A percentile compares a stretch with the other conserved stretches of the same genome.
phyloP scores from a whole-genome alignment of 2,329 filamentous ascomycete species.

The Cladosporium phlei region DNA sequence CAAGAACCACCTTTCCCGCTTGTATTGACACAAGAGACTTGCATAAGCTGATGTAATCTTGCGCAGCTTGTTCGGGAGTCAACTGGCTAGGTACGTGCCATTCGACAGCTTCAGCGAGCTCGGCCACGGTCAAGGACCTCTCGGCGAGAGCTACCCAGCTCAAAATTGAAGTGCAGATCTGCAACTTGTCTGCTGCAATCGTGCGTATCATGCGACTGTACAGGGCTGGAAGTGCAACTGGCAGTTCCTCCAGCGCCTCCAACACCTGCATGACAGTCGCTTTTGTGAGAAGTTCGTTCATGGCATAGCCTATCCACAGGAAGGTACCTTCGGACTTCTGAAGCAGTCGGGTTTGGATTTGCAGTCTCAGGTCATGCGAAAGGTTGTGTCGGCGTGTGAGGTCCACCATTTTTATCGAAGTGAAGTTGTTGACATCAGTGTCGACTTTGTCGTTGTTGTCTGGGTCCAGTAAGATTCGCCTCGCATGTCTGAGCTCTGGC shows the following conservation, averaged over 20 bases:
- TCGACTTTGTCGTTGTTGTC: background rate
- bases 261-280: slow-evolving; percentile 13
- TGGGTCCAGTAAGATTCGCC: background rate
- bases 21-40: background rate
- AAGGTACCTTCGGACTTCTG: slow-evolving; percentile 31
- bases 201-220: background rate
- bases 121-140: background rate
- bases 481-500: background rate
- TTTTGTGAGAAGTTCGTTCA: slow-evolving; percentile 19
- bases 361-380: background rate
- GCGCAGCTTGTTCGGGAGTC: background rate
- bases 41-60: background rate
- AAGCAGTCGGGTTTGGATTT: slow-evolving; percentile 19
- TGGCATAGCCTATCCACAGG: slow-evolving; percentile 30
- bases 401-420: background rate
- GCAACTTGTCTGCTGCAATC: background rate
- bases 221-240: background rate
- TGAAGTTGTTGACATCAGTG: background rate
- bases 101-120: background rate
- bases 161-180: background rate
- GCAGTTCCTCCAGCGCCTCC: background rate
- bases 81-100: background rate
- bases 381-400: background rate
- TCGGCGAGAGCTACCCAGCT: background rate
- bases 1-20: background rate